Base-by-base conservation (phyloP, 75 land plant species). In the Pseudotsuga menziesii region DNA sequence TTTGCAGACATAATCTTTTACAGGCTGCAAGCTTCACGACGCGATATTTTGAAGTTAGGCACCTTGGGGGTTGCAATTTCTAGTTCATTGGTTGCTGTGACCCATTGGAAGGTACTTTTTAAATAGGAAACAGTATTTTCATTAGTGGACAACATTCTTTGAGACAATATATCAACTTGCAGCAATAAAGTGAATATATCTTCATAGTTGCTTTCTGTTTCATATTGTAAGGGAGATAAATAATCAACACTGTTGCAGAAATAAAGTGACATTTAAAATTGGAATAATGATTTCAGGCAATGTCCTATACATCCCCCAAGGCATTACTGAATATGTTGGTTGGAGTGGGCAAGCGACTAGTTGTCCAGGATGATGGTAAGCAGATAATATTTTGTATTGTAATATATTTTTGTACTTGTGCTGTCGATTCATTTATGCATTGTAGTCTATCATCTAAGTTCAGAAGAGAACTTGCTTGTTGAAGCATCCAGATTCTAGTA, bases 241-340 rank as follows among this genome's bases (percentile, higher is more conserved):
- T 35, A 74, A 26, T 56, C 27, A 56, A 6, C 75, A 55, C 0
- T 1, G 2, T 56, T 74, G 29, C 23, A 20, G 55, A 13, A 32
- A 74, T 19, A 55, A n/a, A 54, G 11, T 54, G 17, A 54, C 17
- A 19, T 23, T 56, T 12, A 55, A 26, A 54, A 54, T 55, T 0
- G 55, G 75, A 74, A 56, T 11, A 25, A 52, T 57, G 20, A 25
- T 80, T 77, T 39, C 89, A 94, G 98, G 98, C 90, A 67, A 94
- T 97, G 92, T 91, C 93, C 59, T 94, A 92, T 91, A 83, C 84
- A 57, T 97, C 98, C 63, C 90, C 91, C 36, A 92, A 86, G 75
- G 99, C 88, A 73, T 57, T 94, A 48, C 72, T 90, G 80, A 97
- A 94, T 81, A 61, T 77, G 26, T 74, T 94, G 22, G 75, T 82